phyloP scores from a whole-genome alignment of 345 rosid species.

The Euphorbia tirucalli region DNA sequence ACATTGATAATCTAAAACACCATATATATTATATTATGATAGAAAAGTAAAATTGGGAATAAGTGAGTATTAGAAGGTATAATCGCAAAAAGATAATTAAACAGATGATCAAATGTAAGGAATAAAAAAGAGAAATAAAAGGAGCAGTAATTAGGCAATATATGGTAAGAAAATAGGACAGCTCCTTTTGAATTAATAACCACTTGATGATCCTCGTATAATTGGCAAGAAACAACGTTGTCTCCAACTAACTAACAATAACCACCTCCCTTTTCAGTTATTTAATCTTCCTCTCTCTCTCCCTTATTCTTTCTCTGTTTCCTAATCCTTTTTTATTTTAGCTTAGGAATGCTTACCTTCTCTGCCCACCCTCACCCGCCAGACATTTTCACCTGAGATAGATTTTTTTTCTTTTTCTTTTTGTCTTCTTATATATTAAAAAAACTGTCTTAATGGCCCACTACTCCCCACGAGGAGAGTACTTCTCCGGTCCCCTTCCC shows the following conservation, averaged over 20 bases:
- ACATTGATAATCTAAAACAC: no score
- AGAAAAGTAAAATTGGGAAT: no score
- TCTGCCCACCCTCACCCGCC: conserved; percentile 44
- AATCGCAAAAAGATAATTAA: no score
- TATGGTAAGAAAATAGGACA: no score
- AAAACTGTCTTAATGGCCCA: conserved; percentile 53
- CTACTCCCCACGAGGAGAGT: conserved; percentile 48
- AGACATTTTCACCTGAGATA: conserved; percentile 17
- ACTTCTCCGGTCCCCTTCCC: conserved; percentile 42
- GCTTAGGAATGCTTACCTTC: conserved; percentile 31
- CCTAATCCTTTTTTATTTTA: neutral
- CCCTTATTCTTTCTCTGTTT: conserved; percentile 12
- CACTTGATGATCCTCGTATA: conserved; percentile 7
- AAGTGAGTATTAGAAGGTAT: no score
- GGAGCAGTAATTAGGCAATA: no score
- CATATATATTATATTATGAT: no score
- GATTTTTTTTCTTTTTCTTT: no score
- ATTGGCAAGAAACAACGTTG: conserved; percentile 7
- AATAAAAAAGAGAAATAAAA: no score
- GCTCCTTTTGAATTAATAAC: no score
- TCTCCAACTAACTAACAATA: conserved; percentile 3
- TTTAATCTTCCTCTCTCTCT: conserved; percentile 5
- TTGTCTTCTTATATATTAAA: no score
- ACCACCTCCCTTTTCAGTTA: neutral
- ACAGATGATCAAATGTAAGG: no score